Base-by-base conservation (phyloP, 768 basidiomycete genomes). In the Leucogyrophana mollusca region DNA sequence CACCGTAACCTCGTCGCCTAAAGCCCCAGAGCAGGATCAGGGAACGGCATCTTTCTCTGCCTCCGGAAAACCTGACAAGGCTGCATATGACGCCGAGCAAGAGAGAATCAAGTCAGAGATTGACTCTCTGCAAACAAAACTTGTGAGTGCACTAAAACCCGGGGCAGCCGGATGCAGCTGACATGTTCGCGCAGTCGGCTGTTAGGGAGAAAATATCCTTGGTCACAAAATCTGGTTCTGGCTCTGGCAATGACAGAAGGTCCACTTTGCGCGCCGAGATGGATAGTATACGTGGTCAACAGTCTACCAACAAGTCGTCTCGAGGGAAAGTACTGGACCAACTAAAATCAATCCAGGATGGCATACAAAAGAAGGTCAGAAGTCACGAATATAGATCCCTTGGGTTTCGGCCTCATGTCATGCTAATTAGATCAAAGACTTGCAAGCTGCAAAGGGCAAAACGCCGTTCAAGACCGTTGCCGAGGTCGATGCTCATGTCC, bases 401-500 rank as follows among this genome's bases (percentile, higher is more conserved):
- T 32, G 22, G 25, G 40, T 50, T 30, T 47, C 18, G 40, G 43
- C 37, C 33, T 35, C 9, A 42, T 4, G 27, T 40, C 18, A 10
- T 34, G 32, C 21, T 6, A 30, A 11, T 47, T 49, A 95, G 91
- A 78, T 85, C 58, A 93, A 94, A 68, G 93, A 92, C 59, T 73
- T 96, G 51, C 85, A 96, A 62, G 75, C 85, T 39, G 77, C 87
- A 5, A 85, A 85, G 65, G 72, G 78, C 22, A 98, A 95, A 69
- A 73, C 78, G 1, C 71, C 80, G 13, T 96, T 80, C 72, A 94
- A 88, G 71, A 83, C 79, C 16, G 83, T 87, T 32, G 83, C 76
- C 11, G 96, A 99, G 44, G 80, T 96, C 36, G 94, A 99, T 59
- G 76, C 79, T 33, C 89, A 87, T 51, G 85, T 97, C 68, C 79